A percentile compares a stretch with the other conserved stretches of the same genome.
Conservation (phyloP, 257 asterid genomes). For the Coffea canephora region DNA sequence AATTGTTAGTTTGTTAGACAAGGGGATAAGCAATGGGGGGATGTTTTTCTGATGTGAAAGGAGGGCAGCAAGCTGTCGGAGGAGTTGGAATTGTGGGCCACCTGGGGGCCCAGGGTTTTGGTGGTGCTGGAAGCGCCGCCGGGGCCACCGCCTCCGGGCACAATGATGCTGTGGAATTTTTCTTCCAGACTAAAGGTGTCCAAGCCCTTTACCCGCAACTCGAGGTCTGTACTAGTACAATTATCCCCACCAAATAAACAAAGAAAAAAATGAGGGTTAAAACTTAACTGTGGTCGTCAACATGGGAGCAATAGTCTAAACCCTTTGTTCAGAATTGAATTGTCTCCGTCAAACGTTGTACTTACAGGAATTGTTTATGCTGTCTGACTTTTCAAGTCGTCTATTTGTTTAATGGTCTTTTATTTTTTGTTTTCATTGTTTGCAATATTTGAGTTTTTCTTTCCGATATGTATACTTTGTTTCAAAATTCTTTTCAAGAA, state of each 20-base stretch:
- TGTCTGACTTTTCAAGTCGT: no score
- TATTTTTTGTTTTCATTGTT: no score
- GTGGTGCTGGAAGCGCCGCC: constrained; percentile 13
- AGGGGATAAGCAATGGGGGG: constrained; percentile 39
- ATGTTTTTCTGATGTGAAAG: constrained; percentile 59
- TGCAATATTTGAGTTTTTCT: no score
- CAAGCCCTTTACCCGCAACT: constrained; percentile 48
- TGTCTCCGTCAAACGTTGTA: no score
- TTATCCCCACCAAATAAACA: no score
- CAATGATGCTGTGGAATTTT: constrained; percentile 67
- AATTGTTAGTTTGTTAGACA: no score
- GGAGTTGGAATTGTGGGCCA: constrained; percentile 26
- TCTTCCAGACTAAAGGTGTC: constrained; percentile 50
- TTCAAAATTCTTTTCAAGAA: neutral
- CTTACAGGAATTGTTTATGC: no score
- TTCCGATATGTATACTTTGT: neutral
- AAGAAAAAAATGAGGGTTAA: no score
- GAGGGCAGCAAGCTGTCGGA: constrained; percentile 75
- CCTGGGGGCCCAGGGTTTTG: constrained; percentile 18
- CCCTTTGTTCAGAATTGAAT: no score
- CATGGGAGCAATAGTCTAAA: no score
- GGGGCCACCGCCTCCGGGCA: constrained; percentile 21
- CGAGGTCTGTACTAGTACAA: constrained; percentile 31
- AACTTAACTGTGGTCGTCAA: no score
- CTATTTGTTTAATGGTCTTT: no score